These are phyloP conservation scores for Arctostaphylos glauca DNA, from an alignment of 148 eudicot genomes.

Conservation along the genomic window DNA sequence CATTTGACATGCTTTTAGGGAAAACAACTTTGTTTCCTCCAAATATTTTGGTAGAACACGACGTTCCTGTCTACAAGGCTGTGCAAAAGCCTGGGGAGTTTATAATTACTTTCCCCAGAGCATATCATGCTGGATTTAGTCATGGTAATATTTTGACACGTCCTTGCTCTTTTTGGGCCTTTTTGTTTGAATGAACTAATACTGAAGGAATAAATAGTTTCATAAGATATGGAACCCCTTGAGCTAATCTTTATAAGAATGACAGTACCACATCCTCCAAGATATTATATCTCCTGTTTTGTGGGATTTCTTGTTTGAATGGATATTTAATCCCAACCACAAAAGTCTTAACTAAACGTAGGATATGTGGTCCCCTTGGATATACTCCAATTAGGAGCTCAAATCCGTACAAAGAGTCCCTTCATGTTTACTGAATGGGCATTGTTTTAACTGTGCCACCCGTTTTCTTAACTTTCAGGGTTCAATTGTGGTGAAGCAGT, in stretches of 20 bases:
- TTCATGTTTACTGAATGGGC: background rate
- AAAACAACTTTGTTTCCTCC: constrained; percentile 98
- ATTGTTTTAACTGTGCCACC: background rate
- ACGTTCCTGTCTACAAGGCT: constrained; percentile 90
- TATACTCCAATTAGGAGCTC: background rate
- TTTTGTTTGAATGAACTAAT: background rate
- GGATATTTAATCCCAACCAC: background rate
- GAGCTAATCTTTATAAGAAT: background rate
- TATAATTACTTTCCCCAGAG: constrained; percentile 89
- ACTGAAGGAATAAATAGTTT: too few species aligned
- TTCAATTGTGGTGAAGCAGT: constrained; percentile 99
- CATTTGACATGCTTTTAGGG: constrained; percentile 87
- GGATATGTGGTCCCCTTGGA: background rate
- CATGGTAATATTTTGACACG: constrained; percentile 61
- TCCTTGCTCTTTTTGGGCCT: background rate
- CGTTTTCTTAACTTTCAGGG: constrained; percentile 43
- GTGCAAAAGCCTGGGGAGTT: constrained; percentile 97
- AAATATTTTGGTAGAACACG: constrained; percentile 68
- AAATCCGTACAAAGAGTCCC: background rate
- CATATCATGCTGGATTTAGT: constrained; percentile 98
- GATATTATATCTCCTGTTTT: background rate
- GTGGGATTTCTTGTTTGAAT: too few species aligned
- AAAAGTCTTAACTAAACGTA: background rate
- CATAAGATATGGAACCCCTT: background rate
- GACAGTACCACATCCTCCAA: background rate